Percentiles rank a stretch among this genome's conserved stretches.
Conservation (phyloP, 768 basidiomycete species). For the Harrya chromipes region DNA sequence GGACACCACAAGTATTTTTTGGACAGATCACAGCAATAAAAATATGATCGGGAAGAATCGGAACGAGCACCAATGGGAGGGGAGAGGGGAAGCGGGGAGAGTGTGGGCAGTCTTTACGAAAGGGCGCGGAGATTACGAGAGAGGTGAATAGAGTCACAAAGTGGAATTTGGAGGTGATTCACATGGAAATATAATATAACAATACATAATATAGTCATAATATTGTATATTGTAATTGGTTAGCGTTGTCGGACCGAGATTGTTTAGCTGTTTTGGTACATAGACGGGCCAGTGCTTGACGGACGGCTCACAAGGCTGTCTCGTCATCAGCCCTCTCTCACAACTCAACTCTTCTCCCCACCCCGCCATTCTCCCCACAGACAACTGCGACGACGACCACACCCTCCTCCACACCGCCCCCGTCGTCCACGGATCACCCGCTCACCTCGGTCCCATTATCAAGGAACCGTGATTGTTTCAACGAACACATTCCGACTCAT, state of each 20-base stretch:
- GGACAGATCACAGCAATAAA: no score
- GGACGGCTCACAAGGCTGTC: conserved; percentile 14
- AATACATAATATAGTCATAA: background rate
- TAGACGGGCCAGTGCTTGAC: conserved; percentile 13
- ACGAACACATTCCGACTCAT: background rate
- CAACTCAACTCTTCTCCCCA: background rate
- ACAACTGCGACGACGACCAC: background rate
- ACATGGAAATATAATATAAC: no score
- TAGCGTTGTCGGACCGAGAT: conserved; percentile 17
- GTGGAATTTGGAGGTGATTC: no score
- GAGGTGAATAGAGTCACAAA: no score
- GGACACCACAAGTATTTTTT: no score
- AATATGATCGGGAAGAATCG: no score
- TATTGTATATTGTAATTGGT: no score
- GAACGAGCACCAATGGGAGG: no score
- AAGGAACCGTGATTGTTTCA: conserved; percentile 29
- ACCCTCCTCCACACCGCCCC: background rate
- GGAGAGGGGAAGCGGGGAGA: no score
- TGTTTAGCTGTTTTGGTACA: conserved; percentile 1
- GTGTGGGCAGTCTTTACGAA: no score
- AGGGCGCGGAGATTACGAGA: no score
- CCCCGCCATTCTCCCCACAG: background rate
- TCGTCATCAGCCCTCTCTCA: conserved; percentile 17
- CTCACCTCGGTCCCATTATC: conserved; percentile 22
- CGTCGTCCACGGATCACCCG: conserved; percentile 22